Conservation (phyloP, 345 rosid genomes). For the Garcia nutans region DNA sequence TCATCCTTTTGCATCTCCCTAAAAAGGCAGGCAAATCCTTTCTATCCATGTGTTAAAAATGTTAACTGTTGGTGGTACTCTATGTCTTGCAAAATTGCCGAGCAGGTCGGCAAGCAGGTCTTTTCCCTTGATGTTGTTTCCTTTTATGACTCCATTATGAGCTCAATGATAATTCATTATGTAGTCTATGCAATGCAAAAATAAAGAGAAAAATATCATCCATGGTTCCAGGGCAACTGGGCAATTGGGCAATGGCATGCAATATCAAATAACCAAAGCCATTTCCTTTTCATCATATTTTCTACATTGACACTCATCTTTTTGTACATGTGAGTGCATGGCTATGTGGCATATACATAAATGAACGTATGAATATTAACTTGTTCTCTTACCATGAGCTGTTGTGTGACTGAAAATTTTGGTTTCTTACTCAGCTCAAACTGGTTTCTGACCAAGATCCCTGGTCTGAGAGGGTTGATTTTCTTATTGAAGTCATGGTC, state of each 20-base stretch:
- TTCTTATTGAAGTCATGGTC: conserved; percentile 89
- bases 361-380: not conserved
- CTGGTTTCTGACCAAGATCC: conserved; percentile 76
- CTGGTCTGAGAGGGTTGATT: conserved; percentile 84
- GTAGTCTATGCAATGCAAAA: not conserved
- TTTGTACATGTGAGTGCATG: not conserved
- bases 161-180: not conserved
- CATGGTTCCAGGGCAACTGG: not conserved
- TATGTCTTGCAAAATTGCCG: not conserved
- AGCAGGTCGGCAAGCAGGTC: not conserved
- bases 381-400: not conserved
- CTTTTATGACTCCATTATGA: not conserved
- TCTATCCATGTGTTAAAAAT: not conserved
- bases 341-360: not conserved
- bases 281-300: not conserved
- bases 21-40: not conserved
- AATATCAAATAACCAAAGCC: not conserved
- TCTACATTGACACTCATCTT: not conserved
- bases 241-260: not conserved
- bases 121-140: not conserved
- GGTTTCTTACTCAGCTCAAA: conserved; percentile 63
- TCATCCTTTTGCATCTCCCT: not conserved
- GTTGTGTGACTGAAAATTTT: not conserved
- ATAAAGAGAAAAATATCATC: not conserved
- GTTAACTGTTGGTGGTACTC: not conserved